Evolutionary conservation across 2,329 filamentous ascomycete genomes (phyloP).

Genomic region (Pseudogymnoascus sp.): DNA sequence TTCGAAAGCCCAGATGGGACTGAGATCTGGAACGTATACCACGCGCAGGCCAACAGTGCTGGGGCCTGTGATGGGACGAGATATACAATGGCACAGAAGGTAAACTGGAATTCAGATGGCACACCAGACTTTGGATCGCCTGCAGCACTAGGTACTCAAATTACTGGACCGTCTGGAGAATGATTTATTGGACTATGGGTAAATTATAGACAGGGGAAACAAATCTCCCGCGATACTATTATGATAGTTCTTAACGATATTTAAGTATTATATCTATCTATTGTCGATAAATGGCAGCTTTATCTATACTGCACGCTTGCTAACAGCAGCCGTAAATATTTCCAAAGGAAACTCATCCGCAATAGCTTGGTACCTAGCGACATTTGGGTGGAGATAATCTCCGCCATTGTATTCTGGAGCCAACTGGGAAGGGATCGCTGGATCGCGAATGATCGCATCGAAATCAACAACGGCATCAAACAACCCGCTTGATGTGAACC

Average conservation of each 20-base stretch:
- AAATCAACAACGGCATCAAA: conserved; percentile 59
- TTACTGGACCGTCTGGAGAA: conserved; percentile 32
- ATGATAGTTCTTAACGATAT: not conserved
- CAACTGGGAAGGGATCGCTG: conserved; percentile 40
- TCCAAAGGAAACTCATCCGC: conserved; percentile 49
- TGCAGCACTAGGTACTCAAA: conserved; percentile 25
- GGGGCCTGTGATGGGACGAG: conserved; percentile 45
- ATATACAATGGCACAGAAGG: conserved; percentile 44
- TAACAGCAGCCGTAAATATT: conserved; percentile 34
- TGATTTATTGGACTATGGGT: conserved; percentile 12
- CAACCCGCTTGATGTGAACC: conserved; percentile 45
- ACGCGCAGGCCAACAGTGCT: conserved; percentile 40
- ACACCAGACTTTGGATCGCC: conserved; percentile 42
- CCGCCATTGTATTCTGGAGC: conserved; percentile 46
- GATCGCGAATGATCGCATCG: conserved; percentile 46
- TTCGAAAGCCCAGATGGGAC: conserved; percentile 46
- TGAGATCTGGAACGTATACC: conserved; percentile 48
- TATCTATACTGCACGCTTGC: conserved; percentile 11
- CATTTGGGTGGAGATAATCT: conserved; percentile 57
- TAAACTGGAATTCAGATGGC: conserved; percentile 43
- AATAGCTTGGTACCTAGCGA: conserved; percentile 49
- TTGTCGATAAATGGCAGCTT: not conserved
- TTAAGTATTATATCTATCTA: conserved; percentile 14
- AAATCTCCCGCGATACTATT: not conserved
- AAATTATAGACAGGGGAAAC: not conserved